A percentile compares a stretch with the other conserved stretches of the same genome.
These are phyloP conservation scores for Trichoderma gracile DNA, from an alignment of 2,329 filamentous ascomycete species.

Conservation along the genomic window DNA sequence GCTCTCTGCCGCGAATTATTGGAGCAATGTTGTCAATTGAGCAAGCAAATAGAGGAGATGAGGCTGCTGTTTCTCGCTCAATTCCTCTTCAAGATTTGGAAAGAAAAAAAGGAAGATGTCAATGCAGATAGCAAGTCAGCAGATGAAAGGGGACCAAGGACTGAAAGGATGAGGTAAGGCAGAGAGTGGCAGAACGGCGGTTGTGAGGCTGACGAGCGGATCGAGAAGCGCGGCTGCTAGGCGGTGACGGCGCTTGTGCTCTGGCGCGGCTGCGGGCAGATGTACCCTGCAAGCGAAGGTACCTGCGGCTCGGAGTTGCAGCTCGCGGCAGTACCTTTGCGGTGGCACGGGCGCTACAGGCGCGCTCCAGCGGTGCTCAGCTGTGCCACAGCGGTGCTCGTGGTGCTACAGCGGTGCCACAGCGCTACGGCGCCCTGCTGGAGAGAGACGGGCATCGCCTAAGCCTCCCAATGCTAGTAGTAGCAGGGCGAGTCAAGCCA, in stretches of 20 bases:
- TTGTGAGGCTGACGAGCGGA: constrained; percentile 14
- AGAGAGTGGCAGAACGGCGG: constrained; percentile 15
- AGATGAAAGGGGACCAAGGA: neutral
- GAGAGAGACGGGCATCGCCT: neutral
- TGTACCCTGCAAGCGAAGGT: constrained; percentile 15
- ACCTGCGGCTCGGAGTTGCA: neutral
- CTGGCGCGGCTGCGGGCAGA: neutral
- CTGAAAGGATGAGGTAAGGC: neutral
- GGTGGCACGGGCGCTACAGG: neutral
- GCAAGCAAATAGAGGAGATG: neutral
- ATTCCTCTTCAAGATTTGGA: neutral
- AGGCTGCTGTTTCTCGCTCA: neutral
- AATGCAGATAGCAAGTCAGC: neutral
- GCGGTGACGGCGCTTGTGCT: constrained; percentile 18
- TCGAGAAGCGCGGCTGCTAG: constrained; percentile 16
- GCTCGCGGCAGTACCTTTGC: neutral
- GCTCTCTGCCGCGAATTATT: no score
- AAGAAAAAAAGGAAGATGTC: neutral
- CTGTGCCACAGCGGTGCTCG: neutral
- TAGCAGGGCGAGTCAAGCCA: constrained; percentile 5
- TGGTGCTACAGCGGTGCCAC: neutral
- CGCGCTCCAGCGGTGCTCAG: neutral
- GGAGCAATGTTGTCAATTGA: neutral
- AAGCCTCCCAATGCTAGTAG: no score
- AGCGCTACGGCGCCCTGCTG: neutral